Base-by-base conservation (phyloP, 2,329 filamentous ascomycete genomes). In the Daldinia sp. region DNA sequence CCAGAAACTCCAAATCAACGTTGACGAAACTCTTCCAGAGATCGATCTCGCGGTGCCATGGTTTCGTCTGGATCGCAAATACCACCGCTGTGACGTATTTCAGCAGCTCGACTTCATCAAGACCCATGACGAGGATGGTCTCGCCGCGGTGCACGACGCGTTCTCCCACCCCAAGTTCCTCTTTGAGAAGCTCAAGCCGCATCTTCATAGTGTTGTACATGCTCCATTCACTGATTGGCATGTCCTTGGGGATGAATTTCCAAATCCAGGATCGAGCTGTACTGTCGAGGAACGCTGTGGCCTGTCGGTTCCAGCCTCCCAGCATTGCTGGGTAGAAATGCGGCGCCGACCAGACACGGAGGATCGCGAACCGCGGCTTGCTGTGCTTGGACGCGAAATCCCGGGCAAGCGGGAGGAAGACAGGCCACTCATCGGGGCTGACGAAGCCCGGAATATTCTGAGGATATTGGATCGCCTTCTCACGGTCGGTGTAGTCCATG, bases 1-100 rank as follows among this genome's bases (percentile, higher is more conserved):
- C 80, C 74, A 85, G 70, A 70, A 86, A 84, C 23, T 69, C 73
- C 33, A 81, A 44, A 67, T 82, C 81, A 0, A 86, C 82, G 73
- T 84, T 82, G 6, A 85, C 75, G 76, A 85, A 85, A 68, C 83
- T 86, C 75, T 81, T 82, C 83, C 82, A 85, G 50, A 85, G 78
- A 75, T 87, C 84, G 44, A 86, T 77, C 79, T 87, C 85, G 65
- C 81, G 70, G 61, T 82, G 77, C 83, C 83, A 86, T 13, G 84
- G 83, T 71, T 79, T 79, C 6, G 81, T 85, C 76, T 84, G 82
- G 18, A 86, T 73, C n/a, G 79, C 79, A 76, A 81, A 86, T 20
- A 80, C 80, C 0, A 80, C 80, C 0, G 79, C 81, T 18, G 77
- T 79, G 3, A 76, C 79, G 65, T 82, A 75, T 63, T 76, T 76